These are phyloP conservation scores for Penicillium steckii DNA, from an alignment of 495 filamentous ascomycete genomes.

Conservation along the genomic window DNA sequence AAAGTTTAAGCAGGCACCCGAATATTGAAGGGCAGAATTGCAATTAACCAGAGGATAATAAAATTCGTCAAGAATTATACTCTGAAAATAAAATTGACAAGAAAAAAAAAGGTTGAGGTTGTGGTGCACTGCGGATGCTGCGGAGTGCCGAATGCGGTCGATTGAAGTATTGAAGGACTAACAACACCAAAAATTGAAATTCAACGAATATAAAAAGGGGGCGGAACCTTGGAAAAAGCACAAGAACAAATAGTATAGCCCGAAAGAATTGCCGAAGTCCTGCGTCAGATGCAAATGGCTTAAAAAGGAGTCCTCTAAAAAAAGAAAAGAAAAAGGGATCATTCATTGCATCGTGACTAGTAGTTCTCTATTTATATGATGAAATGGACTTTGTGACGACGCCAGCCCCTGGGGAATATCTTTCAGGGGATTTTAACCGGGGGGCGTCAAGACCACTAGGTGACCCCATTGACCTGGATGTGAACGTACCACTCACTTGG, in stretches of 20 bases:
- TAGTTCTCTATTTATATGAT: constrained; percentile 5
- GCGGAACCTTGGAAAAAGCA: constrained; percentile 10
- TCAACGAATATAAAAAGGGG: not conserved
- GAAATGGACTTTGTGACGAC: not conserved
- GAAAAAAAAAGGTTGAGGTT: constrained; percentile 9
- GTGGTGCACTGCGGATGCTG: constrained; percentile 23
- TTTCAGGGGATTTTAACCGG: not conserved
- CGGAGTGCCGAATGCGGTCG: constrained; percentile 29
- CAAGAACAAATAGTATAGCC: constrained; percentile 6
- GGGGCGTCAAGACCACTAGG: not conserved
- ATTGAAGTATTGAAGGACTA: constrained; percentile 9
- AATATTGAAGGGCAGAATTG: not conserved
- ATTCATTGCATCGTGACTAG: constrained; percentile 1
- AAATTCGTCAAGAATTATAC: not conserved
- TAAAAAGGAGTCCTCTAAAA: not conserved
- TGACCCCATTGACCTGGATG: not conserved
- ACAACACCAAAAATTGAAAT: constrained; percentile 16
- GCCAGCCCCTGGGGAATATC: not conserved
- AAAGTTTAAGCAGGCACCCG: not conserved
- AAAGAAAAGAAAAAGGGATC: not conserved
- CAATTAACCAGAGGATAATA: not conserved
- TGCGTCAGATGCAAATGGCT: not conserved
- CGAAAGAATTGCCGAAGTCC: not conserved
- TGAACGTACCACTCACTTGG: not conserved
- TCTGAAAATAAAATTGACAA: constrained; percentile 1